Base-by-base conservation (phyloP, 2,329 filamentous ascomycete genomes). In the Diplodia seriata region DNA sequence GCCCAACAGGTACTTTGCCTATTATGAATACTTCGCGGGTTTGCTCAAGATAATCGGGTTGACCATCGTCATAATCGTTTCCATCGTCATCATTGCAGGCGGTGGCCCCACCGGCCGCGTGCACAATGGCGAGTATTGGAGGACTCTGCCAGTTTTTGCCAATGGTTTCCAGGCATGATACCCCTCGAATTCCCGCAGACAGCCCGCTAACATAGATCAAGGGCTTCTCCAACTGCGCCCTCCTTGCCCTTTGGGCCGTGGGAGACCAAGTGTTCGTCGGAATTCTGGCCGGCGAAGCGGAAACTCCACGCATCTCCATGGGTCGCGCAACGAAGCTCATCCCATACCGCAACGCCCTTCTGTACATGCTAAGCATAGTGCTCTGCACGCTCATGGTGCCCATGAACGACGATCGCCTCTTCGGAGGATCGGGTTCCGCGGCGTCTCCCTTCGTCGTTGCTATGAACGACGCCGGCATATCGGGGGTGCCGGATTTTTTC, bases 321-420 rank as follows among this genome's bases (percentile, higher is more conserved):
- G 79, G 78, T n/a, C 79, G 78, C 67, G 79, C 78, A 23, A 77
- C 78, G n/a, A 77, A 77, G 47, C 74, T 78, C 12, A 77, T 81
- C 12, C 79, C 77, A 26, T 76, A 76, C 62, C 76, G 79, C 3
- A 77, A 81, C 59, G 73, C 72, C 4, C 72, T 79, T 49, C 78
- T 81, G 74, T 81, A 80, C 66, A 69, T 78, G 66, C 36, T 71
- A 53, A 70, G 68, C 49, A 71, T 76, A 4, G 61, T 75, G 14
- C 73, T 76, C 14, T 72, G 76, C 50, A 65, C 56, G 1, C 49
- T 72, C 8, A 49, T 72, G n/a, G 65, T 72, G 6, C 68, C 71
- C 1, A 47, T 53, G 47, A 33, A 51, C 9, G 63, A 66, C 3
- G 40, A 53, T 1, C 54, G 65, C 11, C 36, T 67, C 14, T 43